Percentiles rank a stretch among this genome's conserved stretches.
phyloP scores from a whole-genome alignment of 129 eudicot species.

The Daucus carota region DH1_v3.0 NC_030382.2:31489001-31489500 shows the following conservation, averaged over 20 bases:
- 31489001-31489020: slow-evolving; percentile 79
- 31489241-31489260: background rate
- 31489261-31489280: too few species aligned
- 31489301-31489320: too few species aligned
- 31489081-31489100: background rate
- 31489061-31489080: background rate
- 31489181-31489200: slow-evolving; percentile 62
- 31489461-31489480: too few species aligned
- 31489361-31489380: too few species aligned
- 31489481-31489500: too few species aligned
- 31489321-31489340: too few species aligned
- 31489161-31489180: slow-evolving; percentile 81
- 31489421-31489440: too few species aligned
- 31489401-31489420: too few species aligned
- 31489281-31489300: too few species aligned
- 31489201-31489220: background rate
- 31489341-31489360: too few species aligned
- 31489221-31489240: background rate
- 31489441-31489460: too few species aligned
- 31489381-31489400: too few species aligned
- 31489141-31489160: slow-evolving; percentile 82
- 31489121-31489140: slow-evolving; percentile 85
- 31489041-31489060: background rate
- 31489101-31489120: slow-evolving; percentile 60
- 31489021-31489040: slow-evolving; percentile 46